Base-by-base conservation (phyloP, 2,329 filamentous ascomycete species). In the Ophiocordyceps polyrhachis-furcata region DNA sequence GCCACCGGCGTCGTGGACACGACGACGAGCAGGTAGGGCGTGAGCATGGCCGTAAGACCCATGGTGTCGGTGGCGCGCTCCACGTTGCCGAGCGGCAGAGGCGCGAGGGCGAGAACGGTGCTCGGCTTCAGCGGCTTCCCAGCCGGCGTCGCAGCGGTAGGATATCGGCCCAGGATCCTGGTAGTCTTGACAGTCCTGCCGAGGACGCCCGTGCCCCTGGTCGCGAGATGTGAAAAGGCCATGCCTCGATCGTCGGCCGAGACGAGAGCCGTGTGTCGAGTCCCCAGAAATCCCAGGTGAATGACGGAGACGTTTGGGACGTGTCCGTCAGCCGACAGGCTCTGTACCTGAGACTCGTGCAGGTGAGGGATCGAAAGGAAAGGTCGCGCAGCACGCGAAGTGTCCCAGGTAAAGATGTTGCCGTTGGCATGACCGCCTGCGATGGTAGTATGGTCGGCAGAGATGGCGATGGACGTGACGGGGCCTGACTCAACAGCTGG, bases 191-290 rank as follows among this genome's bases (percentile, higher is more conserved):
- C 83, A 0, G 78, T 81, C 46, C 91, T 76, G 6, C 82, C 87
- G 20, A 98, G 72, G 21, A 87, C 74, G 4, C 91, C 91, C 35
- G 93, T 81, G 2, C 91, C 93, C 53, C 93, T 74, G 11, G 86
- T 93, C 11, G 91, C 93, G 11, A 98, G 73, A 62, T 98, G 93
- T 3, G 91, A 95, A 60, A 98, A 98, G 0, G 91, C 89, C 93
- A 98, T 98, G 19, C 93, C 91, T 43, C 77, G 77, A 55, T 93
- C 84, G 61, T 98, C 88, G 2, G 91, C 91, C 4, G 91, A 98
- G 12, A 96, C 88, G 5, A 98, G 69, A 4, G 93, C 91, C 14
- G 91, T 98, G 55, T 91, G 88, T 47, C 93, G 74, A 3, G 85
- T 95, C 8, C 89, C 91, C 6, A 98, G 69, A 57, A 98, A 98